Conservation (phyloP, 352 stramenopile species). For the Globisporangium cystogenes region DNA sequence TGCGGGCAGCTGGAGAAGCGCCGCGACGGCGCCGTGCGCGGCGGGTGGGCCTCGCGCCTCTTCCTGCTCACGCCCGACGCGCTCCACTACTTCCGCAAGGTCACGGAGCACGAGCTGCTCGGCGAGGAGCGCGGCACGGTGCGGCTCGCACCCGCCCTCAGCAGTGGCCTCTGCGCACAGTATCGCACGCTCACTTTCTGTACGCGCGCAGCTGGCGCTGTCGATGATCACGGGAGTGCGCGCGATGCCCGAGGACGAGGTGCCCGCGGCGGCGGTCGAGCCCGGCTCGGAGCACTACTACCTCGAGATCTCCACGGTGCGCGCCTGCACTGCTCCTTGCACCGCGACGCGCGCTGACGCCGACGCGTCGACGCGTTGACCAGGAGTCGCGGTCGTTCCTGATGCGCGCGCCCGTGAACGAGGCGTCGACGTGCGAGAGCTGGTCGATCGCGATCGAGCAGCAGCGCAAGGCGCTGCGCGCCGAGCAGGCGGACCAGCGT, state of each 20-base stretch:
- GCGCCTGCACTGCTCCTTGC: background rate
- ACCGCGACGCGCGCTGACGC: background rate
- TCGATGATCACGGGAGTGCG: conserved; percentile 58
- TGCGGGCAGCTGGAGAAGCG: conserved; percentile 75
- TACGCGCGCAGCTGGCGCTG: conserved; percentile 41
- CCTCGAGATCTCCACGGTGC: conserved; percentile 71
- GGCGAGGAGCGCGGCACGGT: conserved; percentile 76
- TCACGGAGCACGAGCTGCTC: conserved; percentile 63
- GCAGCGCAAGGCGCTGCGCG: conserved; percentile 65
- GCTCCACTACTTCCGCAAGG: conserved; percentile 80
- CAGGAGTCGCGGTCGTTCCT: conserved; percentile 69
- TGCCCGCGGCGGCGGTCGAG: conserved; percentile 41
- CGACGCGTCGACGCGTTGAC: background rate
- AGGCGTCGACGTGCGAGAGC: conserved; percentile 78
- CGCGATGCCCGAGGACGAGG: conserved; percentile 75
- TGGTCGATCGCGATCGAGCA: conserved; percentile 83
- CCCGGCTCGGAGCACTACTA: conserved; percentile 69
- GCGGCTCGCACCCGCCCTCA: background rate
- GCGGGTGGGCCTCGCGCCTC: conserved; percentile 67
- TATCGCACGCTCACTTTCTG: background rate
- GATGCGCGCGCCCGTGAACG: conserved; percentile 58
- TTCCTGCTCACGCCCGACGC: conserved; percentile 76
- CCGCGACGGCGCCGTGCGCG: conserved; percentile 65
- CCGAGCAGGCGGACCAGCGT: conserved; percentile 46
- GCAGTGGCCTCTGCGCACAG: background rate